Base-by-base conservation (phyloP, 2,329 filamentous ascomycete genomes). In the Taxawa tesnikishii region DNA sequence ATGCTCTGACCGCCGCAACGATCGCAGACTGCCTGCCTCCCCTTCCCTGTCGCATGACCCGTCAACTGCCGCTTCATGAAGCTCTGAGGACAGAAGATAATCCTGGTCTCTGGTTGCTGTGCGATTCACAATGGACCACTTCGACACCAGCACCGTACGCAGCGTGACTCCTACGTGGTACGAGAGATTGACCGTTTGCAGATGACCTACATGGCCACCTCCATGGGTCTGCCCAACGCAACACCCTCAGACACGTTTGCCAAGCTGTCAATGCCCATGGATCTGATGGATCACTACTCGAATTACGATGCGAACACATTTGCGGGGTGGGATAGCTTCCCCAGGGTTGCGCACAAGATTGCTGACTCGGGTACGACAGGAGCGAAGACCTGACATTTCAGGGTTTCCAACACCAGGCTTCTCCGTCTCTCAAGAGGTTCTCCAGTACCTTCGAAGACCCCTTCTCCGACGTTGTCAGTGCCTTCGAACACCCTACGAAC, bases 301-400 rank as follows among this genome's bases (percentile, higher is more conserved):
- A 68, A 68, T 40, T 75, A 71, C 48, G 69, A 73, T 43, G 64
- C 67, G 30, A 71, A 75, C 43, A 68, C 67, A 16, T 73, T 71
- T 46, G 68, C 67, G 40, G 71, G 70, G 73, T 75, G 63, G 45
- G 60, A 50, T 23, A 26, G 21, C 29, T 32, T 6, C 10, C 8
- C 15, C 13, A 15, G 15, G 14, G 8, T 16, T 11, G 18, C 19
- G 13, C 13, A 23, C 12, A 9, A 13, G 5, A 17, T 15, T 30
- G 29, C 39, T 38, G 30, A 37, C 28, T 17, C 32, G 38, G 30
- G 46, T 29, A 6, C 31, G 25, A 29, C 33, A 46, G 43, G 16
- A 46, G 47, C 37, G 47, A 52, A 24, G 48, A 55, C 26, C 30
- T 48, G 29, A 45, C 46, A 32, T 32, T 45, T 6, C 41, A 43